These are phyloP conservation scores for Cyclotella sp. DNA, from an alignment of 108 stramenopile species.

Conservation along the genomic window DNA sequence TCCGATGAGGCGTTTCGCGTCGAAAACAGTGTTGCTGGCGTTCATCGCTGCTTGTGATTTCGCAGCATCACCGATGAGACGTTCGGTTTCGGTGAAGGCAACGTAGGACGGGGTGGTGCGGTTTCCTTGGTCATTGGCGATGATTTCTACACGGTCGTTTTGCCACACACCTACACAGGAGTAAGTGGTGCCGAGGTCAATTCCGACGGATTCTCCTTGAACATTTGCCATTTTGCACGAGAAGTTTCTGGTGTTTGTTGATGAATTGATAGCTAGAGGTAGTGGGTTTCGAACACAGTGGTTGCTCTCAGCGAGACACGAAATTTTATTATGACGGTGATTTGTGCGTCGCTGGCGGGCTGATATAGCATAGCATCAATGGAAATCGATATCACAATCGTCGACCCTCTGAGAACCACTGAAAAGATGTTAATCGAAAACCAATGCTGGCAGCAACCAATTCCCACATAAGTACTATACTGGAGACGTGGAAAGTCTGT, in stretches of 20 bases:
- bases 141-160: conserved; percentile 99
- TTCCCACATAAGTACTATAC: too few species aligned
- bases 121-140: conserved; percentile 99
- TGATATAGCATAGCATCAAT: too few species aligned
- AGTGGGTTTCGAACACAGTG: too few species aligned
- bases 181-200: conserved; percentile 95
- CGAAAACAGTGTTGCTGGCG: conserved; percentile 97
- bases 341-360: too few species aligned
- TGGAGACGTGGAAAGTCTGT: too few species aligned
- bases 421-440: neutral
- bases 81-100: conserved; percentile 98
- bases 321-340: too few species aligned
- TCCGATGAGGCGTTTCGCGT: conserved; percentile 99
- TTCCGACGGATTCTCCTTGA: conserved; percentile 73
- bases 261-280: neutral
- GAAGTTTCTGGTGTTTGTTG: neutral
- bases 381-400: too few species aligned
- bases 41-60: conserved; percentile 99
- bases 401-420: neutral
- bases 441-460: neutral
- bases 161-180: conserved; percentile 99
- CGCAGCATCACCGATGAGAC: conserved; percentile 98
- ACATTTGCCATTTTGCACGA: conserved; percentile 14
- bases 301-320: too few species aligned
- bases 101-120: conserved; percentile 99